Evolutionary conservation across 2,329 filamentous ascomycete species (phyloP).

Genomic region (Colletotrichum siamense): DNA sequence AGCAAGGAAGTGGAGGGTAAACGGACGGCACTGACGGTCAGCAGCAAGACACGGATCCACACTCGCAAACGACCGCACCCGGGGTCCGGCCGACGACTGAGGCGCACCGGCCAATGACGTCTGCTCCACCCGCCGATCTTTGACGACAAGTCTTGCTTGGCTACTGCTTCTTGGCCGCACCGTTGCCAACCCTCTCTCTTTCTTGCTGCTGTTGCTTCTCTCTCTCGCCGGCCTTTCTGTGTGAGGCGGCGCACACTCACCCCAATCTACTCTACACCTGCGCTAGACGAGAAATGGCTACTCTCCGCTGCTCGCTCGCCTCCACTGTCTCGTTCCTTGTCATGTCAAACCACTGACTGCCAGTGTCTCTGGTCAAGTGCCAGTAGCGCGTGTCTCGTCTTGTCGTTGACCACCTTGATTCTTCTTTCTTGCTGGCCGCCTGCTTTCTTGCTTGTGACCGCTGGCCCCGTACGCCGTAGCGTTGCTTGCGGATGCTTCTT

Average conservation of each 20-base stretch:
- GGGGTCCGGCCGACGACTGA: constrained; percentile 17
- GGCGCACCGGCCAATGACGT: constrained; percentile 22
- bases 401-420: not conserved
- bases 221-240: not conserved
- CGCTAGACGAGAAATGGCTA: not conserved
- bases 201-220: not conserved
- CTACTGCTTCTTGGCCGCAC: not conserved
- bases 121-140: constrained; percentile 18
- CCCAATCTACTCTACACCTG: not conserved
- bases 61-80: constrained; percentile 2
- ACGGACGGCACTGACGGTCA: not conserved
- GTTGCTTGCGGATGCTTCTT: not conserved
- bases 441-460: not conserved
- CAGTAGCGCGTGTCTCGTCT: not conserved
- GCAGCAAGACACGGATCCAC: not conserved
- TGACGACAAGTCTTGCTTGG: constrained; percentile 22
- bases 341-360: not conserved
- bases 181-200: not conserved
- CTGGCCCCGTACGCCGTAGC: not conserved
- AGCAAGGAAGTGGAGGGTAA: not conserved
- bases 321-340: not conserved
- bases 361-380: constrained; percentile 5
- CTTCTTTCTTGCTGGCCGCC: not conserved
- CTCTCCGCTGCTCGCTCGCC: not conserved
- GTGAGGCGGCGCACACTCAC: not conserved